Conservation (phyloP, 805 yeast species). For the Brettanomyces nanus region DNA sequence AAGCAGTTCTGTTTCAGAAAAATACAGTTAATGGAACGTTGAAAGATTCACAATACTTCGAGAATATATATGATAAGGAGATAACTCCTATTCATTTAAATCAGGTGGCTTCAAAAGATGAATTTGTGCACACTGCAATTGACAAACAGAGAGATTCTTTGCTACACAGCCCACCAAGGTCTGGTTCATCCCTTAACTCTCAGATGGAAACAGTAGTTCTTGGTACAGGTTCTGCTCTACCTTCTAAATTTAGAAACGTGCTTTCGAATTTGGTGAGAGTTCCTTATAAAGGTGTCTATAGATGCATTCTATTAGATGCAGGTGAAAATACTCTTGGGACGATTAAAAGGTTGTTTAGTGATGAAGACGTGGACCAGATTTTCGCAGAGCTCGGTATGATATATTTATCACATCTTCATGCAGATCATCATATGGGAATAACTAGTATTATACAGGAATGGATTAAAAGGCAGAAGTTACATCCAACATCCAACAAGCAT, state of each 20-base stretch:
- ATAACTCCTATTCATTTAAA: conserved; percentile 9
- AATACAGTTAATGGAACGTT: conserved; percentile 6
- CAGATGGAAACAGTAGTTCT: conserved; percentile 65
- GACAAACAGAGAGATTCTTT: neutral
- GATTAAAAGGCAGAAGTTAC: conserved; percentile 33
- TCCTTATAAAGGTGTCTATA: conserved; percentile 35
- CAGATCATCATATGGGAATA: conserved; percentile 92
- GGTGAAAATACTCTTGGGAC: conserved; percentile 89
- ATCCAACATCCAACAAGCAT: conserved; percentile 22
- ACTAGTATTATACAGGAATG: conserved; percentile 63
- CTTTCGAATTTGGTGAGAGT: conserved; percentile 69
- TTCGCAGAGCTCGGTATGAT: conserved; percentile 57
- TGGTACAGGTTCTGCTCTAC: conserved; percentile 92
- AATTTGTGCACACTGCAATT: neutral
- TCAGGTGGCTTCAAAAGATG: conserved; percentile 3
- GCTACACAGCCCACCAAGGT: conserved; percentile 2
- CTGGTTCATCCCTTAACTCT: conserved; percentile 27
- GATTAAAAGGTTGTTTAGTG: conserved; percentile 52
- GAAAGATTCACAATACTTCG: conserved; percentile 18
- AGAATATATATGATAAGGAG: conserved; percentile 22
- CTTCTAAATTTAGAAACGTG: conserved; percentile 80
- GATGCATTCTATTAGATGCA: conserved; percentile 71
- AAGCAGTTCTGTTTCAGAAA: conserved; percentile 4
- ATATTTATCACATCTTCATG: conserved; percentile 85
- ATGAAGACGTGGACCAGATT: conserved; percentile 30